phyloP scores from a whole-genome alignment of 306 rosid genomes.

The Fagus sylvatica region DNA sequence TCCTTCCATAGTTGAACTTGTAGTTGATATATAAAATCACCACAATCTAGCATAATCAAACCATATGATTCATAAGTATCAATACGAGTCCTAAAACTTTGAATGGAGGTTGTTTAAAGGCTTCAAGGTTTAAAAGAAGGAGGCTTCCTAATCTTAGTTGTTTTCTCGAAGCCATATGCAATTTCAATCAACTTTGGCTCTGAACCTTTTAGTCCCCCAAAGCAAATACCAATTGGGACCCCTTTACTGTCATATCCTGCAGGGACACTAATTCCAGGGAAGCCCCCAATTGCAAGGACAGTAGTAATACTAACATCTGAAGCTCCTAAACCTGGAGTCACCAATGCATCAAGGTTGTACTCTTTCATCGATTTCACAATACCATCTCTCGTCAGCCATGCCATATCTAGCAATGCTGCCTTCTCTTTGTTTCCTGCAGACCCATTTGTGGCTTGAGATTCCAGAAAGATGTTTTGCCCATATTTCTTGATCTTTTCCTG shows the following conservation, averaged over 20 bases:
- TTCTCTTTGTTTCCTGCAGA: slow-evolving; percentile 17
- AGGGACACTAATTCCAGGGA: slow-evolving; percentile 37
- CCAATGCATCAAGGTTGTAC: slow-evolving; percentile 53
- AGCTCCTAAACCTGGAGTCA: slow-evolving; percentile 24
- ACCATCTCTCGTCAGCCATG: slow-evolving; percentile 10
- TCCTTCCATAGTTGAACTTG: too few relatives aligned
- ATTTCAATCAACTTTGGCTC: slow-evolving; percentile 33
- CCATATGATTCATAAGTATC: too few relatives aligned
- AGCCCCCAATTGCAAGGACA: slow-evolving; percentile 43
- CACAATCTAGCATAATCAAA: too few relatives aligned
- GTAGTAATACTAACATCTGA: neutral
- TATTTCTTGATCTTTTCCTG: slow-evolving; percentile 23
- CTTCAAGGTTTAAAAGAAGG: slow-evolving; percentile 5
- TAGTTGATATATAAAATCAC: too few relatives aligned
- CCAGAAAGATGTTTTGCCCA: slow-evolving; percentile 21
- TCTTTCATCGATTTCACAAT: slow-evolving; percentile 24
- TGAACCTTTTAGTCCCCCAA: slow-evolving; percentile 31
- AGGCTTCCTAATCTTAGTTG: slow-evolving; percentile 33
- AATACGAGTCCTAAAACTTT: too few relatives aligned
- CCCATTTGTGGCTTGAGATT: slow-evolving; percentile 30
- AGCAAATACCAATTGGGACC: slow-evolving; percentile 27
- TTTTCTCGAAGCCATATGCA: slow-evolving; percentile 40
- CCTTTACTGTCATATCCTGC: slow-evolving; percentile 27
- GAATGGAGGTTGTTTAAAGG: too few relatives aligned
- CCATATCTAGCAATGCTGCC: slow-evolving; percentile 19